Evolutionary conservation across 2,329 filamentous ascomycete genomes (phyloP), one percentile per base, ranked within the genome.

Genomic region (Colletotrichum orchidophilum): DNA sequence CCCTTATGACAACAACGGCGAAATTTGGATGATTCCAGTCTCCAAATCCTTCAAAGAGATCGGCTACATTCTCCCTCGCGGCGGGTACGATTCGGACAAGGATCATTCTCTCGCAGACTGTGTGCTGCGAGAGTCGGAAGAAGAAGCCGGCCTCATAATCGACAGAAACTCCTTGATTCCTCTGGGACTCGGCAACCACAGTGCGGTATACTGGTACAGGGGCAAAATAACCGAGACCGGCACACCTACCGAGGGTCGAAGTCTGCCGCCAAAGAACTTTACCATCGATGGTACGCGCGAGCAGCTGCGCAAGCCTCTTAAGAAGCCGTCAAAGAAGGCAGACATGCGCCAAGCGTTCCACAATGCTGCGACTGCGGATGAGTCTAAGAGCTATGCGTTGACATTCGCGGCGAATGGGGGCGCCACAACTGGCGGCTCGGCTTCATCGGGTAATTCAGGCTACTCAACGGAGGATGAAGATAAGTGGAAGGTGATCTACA

Each of bases 41-140:
- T 35, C 54, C 9, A 15, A 21, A 29, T 27, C 54, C 31, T 55
- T 63, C 24, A 49, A 35, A 3, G n/a, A 53, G 9, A 49, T 63
- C 13, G 61, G 61, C 1, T 63, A 63, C 31, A 63, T 63, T 12
- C 21, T 63, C 3, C 61, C 61, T 11, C 61, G 61, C 0, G 61
- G 61, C 12, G 61, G 61, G 24, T 63, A 63, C 29, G 61, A 63
- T 29, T 42, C 29, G 4, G 61, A 63, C 61, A 54, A 35, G 29
- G n/a, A n/a, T n/a, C n/a, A n/a, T n/a, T 39, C 27, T 15, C 31
- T 63, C 29, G 49, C 61, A 7, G 61, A 63, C 31, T 63, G 61
- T 6, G 61, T 63, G 5, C 49, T 63, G 18, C 49, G 61, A 5
- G 61, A 63, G 49, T 33, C 61, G 6, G 42, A 39, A 18, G 61